These are phyloP conservation scores for Fusarium sp. DNA, from an alignment of 2,329 filamentous ascomycete genomes.

Conservation along the genomic window DNA sequence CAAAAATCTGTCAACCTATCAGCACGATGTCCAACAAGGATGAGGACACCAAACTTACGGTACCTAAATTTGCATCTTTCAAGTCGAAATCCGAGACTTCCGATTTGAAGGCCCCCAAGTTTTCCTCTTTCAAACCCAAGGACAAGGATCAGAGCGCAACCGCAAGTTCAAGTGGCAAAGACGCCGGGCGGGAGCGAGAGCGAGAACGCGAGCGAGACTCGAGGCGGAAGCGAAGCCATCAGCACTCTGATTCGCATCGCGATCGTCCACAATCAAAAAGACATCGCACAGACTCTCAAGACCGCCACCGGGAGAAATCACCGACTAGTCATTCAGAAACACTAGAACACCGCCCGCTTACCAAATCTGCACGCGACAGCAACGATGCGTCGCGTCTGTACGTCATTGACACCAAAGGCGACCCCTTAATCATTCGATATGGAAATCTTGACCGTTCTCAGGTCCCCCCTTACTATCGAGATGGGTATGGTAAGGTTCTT, in stretches of 20 bases:
- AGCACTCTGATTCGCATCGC: conserved; percentile 28
- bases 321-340: conserved; percentile 10
- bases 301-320: conserved; percentile 18
- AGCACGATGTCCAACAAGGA: conserved; percentile 45
- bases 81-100: conserved; percentile 52
- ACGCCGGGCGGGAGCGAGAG: conserved; percentile 37
- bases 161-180: conserved; percentile 20
- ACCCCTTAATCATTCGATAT: conserved; percentile 79
- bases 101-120: conserved; percentile 65
- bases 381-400: conserved; percentile 54
- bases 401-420: conserved; percentile 78
- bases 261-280: conserved; percentile 31
- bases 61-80: conserved; percentile 81
- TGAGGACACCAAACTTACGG: conserved; percentile 41
- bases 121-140: conserved; percentile 75
- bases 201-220: conserved; percentile 33
- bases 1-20: conserved; percentile 2
- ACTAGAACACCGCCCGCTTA: conserved; percentile 8
- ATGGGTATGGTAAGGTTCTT: conserved; percentile 75
- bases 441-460: conserved; percentile 78
- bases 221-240: conserved; percentile 35
- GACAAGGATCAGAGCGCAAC: conserved; percentile 49
- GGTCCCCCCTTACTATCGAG: conserved; percentile 76
- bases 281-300: conserved; percentile 29
- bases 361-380: conserved; percentile 8